Evolutionary conservation across 345 rosid genomes (phyloP), one percentile per base, ranked within the genome.

Genomic region (Adansonia digitata): DNA sequence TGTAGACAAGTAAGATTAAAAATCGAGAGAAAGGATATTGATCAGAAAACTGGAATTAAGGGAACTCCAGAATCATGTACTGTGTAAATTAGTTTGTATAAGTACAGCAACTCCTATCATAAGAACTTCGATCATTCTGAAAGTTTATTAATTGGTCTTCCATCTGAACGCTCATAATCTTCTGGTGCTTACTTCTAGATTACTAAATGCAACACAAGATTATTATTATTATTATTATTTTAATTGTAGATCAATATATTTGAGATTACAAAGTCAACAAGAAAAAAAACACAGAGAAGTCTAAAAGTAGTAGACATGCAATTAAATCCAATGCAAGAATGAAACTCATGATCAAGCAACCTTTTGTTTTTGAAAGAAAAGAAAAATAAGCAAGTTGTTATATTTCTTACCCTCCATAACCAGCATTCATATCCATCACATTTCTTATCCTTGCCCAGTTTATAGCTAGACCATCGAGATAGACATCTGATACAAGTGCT

Each of bases 351-450:
- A 9, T 17, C 29, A 22, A 22, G 1, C 60, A 55, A 55, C 6
- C 3, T 55, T 55, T 55, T 22, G 29, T 22, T 55, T 55, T 10
- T 22, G 15, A 55, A 0, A 55, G 3, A 53, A 42, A 1, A 18
- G n/a, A 22, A 43, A 42, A 71, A 12, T 24, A 63, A 40, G 22
- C 24, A 39, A 53, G 4, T 56, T n/a, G 71, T 29, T 17, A 60
- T 51, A 40, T 75, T 43, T 22, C 80, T 82, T 88, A 94, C 97
- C 98, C 91, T 91, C 98, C 98, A 81, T 71, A 90, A 72, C 95
- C 91, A 1, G 98, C 94, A 86, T 90, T 92, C 98, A 94, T 91
- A 73, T 94, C 98, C 91, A 94, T 90, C 77, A 92, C 89, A 77
- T 92, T 94, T 69, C 94, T 73, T 65, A 94, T 56, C 4, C 70